Evolutionary conservation across 202 grass and related monocot genomes (phyloP).

Genomic region (Sporobolus alterniflorus): DNA sequence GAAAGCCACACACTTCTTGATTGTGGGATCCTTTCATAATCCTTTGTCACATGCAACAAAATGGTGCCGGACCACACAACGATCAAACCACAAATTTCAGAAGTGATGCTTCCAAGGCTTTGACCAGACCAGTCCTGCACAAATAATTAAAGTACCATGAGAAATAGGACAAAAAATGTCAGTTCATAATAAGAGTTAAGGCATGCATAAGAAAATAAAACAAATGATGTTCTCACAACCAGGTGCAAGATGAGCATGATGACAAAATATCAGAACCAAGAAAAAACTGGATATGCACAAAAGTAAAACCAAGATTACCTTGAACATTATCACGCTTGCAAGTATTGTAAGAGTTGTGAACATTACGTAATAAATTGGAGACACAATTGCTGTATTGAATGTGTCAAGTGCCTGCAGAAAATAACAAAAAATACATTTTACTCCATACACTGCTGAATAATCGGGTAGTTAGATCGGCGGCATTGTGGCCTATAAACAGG

Average conservation of each 20-base stretch:
- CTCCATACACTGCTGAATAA: neutral
- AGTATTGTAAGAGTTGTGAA: constrained; percentile 96
- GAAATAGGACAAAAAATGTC: neutral
- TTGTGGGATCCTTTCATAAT: constrained; percentile 75
- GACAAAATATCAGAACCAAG: neutral
- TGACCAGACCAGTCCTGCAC: constrained; percentile 94
- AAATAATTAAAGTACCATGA: constrained; percentile 10
- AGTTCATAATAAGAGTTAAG: neutral
- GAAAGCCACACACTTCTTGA: constrained; percentile 69
- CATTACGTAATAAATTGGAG: constrained; percentile 99
- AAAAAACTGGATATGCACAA: constrained; percentile 10
- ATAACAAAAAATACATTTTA: neutral
- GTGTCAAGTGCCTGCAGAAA: constrained; percentile 81
- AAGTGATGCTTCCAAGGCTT: constrained; percentile 82
- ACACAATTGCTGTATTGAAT: constrained; percentile 97
- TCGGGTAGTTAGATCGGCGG: too few species aligned
- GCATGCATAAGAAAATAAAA: constrained; percentile 11
- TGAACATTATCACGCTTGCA: constrained; percentile 98
- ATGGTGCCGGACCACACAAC: constrained; percentile 92
- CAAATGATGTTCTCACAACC: neutral
- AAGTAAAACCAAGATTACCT: constrained; percentile 54
- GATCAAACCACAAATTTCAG: constrained; percentile 95
- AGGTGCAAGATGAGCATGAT: neutral
- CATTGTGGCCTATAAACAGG: too few species aligned
- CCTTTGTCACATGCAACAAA: constrained; percentile 93